A percentile compares a stretch with the other conserved stretches of the same genome.
phyloP scores from a whole-genome alignment of 768 basidiomycete genomes.

The Rhodotorula graminis region DNA sequence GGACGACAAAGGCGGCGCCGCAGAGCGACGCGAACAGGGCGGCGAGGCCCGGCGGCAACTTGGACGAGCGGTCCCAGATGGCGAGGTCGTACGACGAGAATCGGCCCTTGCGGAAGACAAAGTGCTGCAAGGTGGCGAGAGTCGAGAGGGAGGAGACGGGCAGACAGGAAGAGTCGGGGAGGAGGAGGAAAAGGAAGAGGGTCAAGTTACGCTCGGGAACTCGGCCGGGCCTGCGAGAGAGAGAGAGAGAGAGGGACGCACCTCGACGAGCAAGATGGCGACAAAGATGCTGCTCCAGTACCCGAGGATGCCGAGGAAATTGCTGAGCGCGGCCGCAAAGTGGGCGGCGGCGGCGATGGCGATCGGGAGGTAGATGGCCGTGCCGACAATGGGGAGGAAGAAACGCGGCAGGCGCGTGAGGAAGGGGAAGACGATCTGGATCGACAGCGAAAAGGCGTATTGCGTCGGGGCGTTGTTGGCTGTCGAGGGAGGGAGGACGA shows the following conservation, averaged over 20 bases:
- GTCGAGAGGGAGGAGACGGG: neutral
- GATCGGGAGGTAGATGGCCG: constrained; percentile 60
- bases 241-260: neutral
- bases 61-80: constrained; percentile 56
- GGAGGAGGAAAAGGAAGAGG: neutral
- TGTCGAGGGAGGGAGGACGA: constrained; percentile 51
- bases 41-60: constrained; percentile 62
- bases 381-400: constrained; percentile 61
- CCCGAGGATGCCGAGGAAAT: constrained; percentile 66
- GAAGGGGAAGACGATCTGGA: constrained; percentile 64
- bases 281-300: constrained; percentile 55
- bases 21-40: constrained; percentile 56
- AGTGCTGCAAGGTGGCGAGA: constrained; percentile 53
- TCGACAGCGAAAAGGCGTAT: constrained; percentile 70
- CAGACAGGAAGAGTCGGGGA: neutral
- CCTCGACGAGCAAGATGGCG: constrained; percentile 51
- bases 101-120: constrained; percentile 58
- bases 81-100: constrained; percentile 54
- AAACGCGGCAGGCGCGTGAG: constrained; percentile 62
- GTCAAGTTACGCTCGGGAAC: too few species aligned
- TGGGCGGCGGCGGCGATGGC: constrained; percentile 53
- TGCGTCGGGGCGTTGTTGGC: constrained; percentile 77
- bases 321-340: constrained; percentile 62
- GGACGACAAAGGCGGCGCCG: constrained; percentile 58
- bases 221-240: too few species aligned